phyloP scores from a whole-genome alignment of 2,329 filamentous ascomycete genomes.

The Cadophora sp. region DNA sequence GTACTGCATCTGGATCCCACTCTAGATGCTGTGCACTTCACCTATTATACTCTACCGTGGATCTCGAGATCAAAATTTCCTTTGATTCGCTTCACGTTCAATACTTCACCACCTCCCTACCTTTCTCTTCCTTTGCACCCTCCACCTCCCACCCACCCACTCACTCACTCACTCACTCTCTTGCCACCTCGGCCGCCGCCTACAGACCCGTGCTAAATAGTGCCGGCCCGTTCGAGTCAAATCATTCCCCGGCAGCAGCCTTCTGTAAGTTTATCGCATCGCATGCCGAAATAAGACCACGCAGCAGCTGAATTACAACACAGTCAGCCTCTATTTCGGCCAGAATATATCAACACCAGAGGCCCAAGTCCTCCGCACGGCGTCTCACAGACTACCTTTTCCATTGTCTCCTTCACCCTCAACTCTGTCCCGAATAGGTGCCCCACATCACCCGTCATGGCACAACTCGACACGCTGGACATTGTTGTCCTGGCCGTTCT shows the following conservation, averaged over 20 bases:
- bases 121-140: neutral
- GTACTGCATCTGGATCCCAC: conserved; percentile 5
- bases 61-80: too few relatives aligned
- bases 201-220: conserved; percentile 1
- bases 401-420: neutral
- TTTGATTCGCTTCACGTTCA: neutral
- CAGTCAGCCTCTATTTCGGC: conserved; percentile 12
- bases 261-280: conserved; percentile 19
- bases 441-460: conserved; percentile 65
- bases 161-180: neutral
- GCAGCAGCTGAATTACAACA: conserved; percentile 11
- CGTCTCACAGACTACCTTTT: neutral
- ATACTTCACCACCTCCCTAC: neutral
- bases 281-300: conserved; percentile 16
- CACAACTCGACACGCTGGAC: conserved; percentile 95
- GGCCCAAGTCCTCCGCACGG: neutral
- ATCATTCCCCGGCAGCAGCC: neutral
- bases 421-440: neutral
- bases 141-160: neutral
- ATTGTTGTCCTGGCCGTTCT: conserved; percentile 87
- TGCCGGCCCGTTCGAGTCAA: neutral
- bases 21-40: too few relatives aligned
- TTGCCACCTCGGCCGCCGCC: conserved; percentile 6
- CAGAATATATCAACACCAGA: conserved; percentile 3
- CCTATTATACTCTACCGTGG: too few relatives aligned